These are phyloP conservation scores for Solanum pinnatisectum DNA, from an alignment of 257 asterid species.

Conservation along the genomic window DNA sequence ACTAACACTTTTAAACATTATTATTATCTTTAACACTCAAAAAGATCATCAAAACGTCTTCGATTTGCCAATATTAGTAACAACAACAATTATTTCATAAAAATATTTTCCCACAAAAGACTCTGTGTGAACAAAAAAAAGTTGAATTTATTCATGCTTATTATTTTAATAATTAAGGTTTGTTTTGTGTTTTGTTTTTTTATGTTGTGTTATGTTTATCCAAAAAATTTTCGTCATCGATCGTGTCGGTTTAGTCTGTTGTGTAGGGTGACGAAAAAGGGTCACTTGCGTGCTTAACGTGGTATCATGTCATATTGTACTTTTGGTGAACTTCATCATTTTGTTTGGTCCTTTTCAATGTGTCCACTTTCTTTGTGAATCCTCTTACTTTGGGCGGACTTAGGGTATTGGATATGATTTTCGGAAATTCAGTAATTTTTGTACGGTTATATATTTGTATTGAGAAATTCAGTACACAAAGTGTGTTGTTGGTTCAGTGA, in stretches of 20 bases:
- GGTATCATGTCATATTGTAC: conserved; percentile 1
- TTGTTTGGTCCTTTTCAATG: background rate
- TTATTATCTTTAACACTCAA: no score
- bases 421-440: background rate
- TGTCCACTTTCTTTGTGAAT: background rate
- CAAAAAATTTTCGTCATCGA: background rate
- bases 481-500: background rate
- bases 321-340: background rate
- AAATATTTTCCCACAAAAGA: background rate
- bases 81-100: background rate
- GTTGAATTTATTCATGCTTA: background rate
- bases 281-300: conserved; percentile 8
- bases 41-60: no score
- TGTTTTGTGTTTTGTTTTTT: background rate
- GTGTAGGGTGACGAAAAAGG: conserved; percentile 31
- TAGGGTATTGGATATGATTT: no score
- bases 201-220: background rate
- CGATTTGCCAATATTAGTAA: no score
- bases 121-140: background rate
- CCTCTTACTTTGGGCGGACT: background rate
- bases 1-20: no score
- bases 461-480: background rate
- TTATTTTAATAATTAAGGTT: background rate
- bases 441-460: no score
- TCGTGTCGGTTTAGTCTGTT: conserved; percentile 24